Evolutionary conservation across 2,329 filamentous ascomycete species (phyloP), one percentile per base, ranked within the genome.

Genomic region (Aureobasidium sp.): DNA sequence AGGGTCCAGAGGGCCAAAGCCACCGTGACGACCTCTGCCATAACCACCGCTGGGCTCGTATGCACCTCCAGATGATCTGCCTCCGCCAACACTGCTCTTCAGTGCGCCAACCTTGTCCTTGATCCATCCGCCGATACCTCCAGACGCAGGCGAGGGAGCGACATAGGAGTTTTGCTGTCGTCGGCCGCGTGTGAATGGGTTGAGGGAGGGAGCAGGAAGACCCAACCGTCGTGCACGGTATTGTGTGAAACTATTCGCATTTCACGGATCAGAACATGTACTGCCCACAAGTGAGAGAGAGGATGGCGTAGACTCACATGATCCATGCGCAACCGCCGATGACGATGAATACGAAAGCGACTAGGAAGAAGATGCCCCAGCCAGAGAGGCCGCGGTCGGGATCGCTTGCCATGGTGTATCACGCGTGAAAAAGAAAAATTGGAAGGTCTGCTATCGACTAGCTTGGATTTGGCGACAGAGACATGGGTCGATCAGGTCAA

Each of bases 101-200:
- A 91, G 73, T 30, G 76, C 73, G 63, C 74, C 73, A 58, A 86
- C 65, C 60, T 83, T 81, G 65, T 85, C 79, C 63, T 79, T 81
- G 69, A 93, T 66, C 86, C 87, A 93, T 65, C 84, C 85, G 56
- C 79, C 67, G 55, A 90, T 70, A 60, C 87, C 85, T 59, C 80
- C 77, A 6, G 79, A 67, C 64, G 57, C 82, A 69, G 60, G 83
- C 66, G 68, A 78, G 61, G 62, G 80, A 71, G 66, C 79, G 69
- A 71, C 71, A 42, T 71, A 71, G 6, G 59, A 57, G 52, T 60
- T 57, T 47, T 56, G 55, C 41, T 56, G 56, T 50, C 58, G 57
- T 56, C 61, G 60, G 47, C 56, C 55, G 39, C 60, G 61, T 58
- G 73, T 70, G 76, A 90, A 91, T 49, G 87, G 88, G 64, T 90